Conservation (phyloP, 2,329 filamentous ascomycete genomes). For the Sporothrix mexicana region DNA sequence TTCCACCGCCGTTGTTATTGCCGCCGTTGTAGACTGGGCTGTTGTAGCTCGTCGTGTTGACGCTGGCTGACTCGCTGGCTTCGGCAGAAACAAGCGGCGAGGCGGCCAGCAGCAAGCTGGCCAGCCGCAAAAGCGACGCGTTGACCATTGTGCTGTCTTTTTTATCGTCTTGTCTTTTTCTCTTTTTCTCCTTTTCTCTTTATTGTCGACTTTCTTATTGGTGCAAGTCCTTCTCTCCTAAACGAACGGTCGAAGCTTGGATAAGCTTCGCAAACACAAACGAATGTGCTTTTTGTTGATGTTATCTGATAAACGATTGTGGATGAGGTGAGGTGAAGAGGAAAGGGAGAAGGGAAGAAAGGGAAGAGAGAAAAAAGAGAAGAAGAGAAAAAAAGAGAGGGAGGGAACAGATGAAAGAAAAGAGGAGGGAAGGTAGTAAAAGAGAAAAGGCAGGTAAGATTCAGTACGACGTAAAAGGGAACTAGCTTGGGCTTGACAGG, state of each 20-base stretch:
- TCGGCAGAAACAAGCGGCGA: background rate
- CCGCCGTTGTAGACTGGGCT: conserved; percentile 6
- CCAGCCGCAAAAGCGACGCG: conserved; percentile 28
- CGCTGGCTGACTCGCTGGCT: background rate
- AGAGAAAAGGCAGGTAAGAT: background rate
- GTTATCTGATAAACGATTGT: conserved; percentile 22
- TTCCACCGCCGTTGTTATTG: too few species aligned
- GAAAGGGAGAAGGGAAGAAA: background rate
- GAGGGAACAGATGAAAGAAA: background rate
- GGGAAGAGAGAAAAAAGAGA: background rate
- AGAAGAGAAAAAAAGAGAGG: background rate
- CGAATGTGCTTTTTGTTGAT: conserved; percentile 26
- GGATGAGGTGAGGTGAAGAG: background rate
- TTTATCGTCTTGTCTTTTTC: background rate
- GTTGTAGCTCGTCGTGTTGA: conserved; percentile 23
- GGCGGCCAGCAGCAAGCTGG: conserved; percentile 20
- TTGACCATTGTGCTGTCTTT: conserved; percentile 8
- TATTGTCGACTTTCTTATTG: background rate
- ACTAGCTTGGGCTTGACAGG: conserved; percentile 3
- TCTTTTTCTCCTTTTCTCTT: background rate
- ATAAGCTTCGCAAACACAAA: conserved; percentile 19
- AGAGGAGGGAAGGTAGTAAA: background rate
- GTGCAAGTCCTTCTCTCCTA: background rate
- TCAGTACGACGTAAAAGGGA: conserved; percentile 4
- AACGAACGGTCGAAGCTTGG: conserved; percentile 22